phyloP scores from a whole-genome alignment of 169 alveolate species.

The Neospora caninum region DNA sequence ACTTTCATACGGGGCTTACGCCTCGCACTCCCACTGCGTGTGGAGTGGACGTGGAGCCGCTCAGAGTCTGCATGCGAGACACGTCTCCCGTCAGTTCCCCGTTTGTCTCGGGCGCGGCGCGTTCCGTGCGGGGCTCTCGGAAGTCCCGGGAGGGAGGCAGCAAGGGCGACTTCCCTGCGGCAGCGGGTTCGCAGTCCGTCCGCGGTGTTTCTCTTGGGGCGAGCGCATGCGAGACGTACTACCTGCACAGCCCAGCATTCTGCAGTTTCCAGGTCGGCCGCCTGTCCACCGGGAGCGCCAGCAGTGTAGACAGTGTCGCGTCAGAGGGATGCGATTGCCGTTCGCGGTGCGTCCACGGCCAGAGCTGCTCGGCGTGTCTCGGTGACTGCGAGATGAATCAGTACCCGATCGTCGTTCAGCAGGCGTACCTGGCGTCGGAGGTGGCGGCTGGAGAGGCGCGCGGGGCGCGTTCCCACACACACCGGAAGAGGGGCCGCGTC shows the following conservation, averaged over 20 bases:
- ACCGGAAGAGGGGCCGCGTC: background rate
- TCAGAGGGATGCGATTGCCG: background rate
- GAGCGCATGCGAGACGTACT: background rate
- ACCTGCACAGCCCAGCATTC: background rate
- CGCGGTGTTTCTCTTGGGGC: background rate
- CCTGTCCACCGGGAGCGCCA: background rate
- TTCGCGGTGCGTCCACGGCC: background rate
- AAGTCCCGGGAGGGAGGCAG: background rate
- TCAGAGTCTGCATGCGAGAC: background rate
- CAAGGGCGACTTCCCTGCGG: background rate
- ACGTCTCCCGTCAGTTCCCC: background rate
- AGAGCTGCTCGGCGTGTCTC: too few relatives aligned
- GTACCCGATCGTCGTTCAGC: background rate
- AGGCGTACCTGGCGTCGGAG: background rate
- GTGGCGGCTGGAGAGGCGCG: background rate
- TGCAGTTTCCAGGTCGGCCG: background rate
- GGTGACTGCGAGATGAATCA: background rate
- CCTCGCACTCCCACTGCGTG: background rate
- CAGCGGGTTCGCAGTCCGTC: background rate
- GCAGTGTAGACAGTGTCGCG: background rate
- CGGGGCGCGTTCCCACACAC: background rate
- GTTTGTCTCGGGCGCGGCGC: background rate
- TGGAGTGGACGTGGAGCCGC: too few relatives aligned
- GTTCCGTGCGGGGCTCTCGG: background rate
- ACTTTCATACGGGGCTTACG: background rate